Evolutionary conservation across 73 alveolate species (phyloP).

Genomic region (Stentor roeselii): DNA sequence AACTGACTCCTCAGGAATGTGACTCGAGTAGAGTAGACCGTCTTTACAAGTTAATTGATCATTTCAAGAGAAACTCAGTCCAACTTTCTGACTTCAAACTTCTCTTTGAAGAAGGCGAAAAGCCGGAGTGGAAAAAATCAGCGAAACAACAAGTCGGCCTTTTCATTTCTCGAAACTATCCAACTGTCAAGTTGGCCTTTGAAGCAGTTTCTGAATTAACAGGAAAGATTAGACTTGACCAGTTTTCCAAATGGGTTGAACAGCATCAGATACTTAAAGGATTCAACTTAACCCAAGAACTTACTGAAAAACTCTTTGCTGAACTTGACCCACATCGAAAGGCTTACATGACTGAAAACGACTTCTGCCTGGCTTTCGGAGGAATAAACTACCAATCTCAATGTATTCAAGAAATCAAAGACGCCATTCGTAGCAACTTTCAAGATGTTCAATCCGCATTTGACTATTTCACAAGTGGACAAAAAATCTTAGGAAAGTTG

Average conservation of each 20-base stretch:
- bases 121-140: conserved; percentile 35
- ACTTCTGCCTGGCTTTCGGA: conserved; percentile 67
- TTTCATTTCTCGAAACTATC: conserved; percentile 40
- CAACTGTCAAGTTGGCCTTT: conserved; percentile 32
- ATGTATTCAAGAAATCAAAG: conserved; percentile 61
- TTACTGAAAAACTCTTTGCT: conserved; percentile 63
- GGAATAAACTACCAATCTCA: conserved; percentile 56
- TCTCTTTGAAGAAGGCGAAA: conserved; percentile 57
- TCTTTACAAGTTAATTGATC: conserved; percentile 73
- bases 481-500: neutral
- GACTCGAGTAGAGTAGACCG: conserved; percentile 67
- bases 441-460: conserved; percentile 60
- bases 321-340: conserved; percentile 80
- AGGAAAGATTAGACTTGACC: conserved; percentile 37
- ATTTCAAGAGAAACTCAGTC: conserved; percentile 63
- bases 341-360: conserved; percentile 73
- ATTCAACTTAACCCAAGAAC: conserved; percentile 68
- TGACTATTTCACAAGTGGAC: conserved; percentile 56
- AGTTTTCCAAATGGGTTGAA: conserved; percentile 62
- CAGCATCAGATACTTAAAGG: conserved; percentile 68
- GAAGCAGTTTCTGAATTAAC: conserved; percentile 33
- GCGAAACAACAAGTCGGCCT: conserved; percentile 32
- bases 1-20: conserved; percentile 44
- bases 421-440: conserved; percentile 56
- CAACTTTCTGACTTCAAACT: conserved; percentile 74